A percentile compares a stretch with the other conserved stretches of the same genome.
Conservation (phyloP, 805 yeast genomes). For the Scheffersomyces lignosus region DNA sequence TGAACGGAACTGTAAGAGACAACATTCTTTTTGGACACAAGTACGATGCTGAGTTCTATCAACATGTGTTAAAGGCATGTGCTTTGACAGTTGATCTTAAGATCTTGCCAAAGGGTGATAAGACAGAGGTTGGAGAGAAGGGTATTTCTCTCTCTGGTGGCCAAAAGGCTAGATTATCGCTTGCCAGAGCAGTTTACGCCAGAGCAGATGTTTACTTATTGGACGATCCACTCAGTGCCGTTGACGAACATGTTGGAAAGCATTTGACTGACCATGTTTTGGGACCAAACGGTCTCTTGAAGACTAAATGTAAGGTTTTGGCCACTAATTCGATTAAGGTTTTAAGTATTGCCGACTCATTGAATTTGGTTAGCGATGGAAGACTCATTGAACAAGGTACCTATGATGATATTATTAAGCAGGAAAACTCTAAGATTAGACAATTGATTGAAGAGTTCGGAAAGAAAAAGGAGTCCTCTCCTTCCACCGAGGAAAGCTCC, state of each 20-base stretch:
- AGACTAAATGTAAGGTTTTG: constrained; percentile 70
- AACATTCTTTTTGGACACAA: constrained; percentile 89
- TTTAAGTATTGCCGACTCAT: constrained; percentile 67
- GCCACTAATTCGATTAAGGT: constrained; percentile 89
- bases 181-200: constrained; percentile 95
- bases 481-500: constrained; percentile 16
- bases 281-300: constrained; percentile 76
- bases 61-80: constrained; percentile 81
- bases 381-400: constrained; percentile 66
- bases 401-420: constrained; percentile 50
- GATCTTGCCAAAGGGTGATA: constrained; percentile 84
- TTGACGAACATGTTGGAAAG: constrained; percentile 94
- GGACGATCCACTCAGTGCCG: constrained; percentile 95
- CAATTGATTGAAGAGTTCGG: constrained; percentile 66
- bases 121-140: constrained; percentile 93
- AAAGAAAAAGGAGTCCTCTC: constrained; percentile 31
- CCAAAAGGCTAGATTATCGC: constrained; percentile 91
- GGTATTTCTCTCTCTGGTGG: constrained; percentile 97
- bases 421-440: constrained; percentile 48
- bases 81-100: constrained; percentile 78
- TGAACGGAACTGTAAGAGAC: constrained; percentile 90
- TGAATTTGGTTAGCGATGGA: constrained; percentile 71
- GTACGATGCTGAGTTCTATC: constrained; percentile 79
- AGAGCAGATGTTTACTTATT: constrained; percentile 88
- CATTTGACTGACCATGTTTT: constrained; percentile 81